Evolutionary conservation across 495 filamentous ascomycete species (phyloP).

Genomic region (Cryomyces minteri): DNA sequence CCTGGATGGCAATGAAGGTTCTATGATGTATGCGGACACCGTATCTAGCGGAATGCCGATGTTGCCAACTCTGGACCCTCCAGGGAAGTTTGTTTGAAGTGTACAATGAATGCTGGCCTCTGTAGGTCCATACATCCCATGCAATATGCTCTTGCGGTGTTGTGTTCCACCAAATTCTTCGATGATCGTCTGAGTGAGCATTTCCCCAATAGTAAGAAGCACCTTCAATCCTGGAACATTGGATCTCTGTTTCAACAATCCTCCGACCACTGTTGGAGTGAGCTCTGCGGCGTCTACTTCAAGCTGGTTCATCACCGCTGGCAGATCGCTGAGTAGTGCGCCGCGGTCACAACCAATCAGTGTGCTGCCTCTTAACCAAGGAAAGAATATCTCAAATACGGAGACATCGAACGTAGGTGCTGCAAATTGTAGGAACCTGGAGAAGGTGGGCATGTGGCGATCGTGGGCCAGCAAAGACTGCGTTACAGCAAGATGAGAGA

Average conservation of each 20-base stretch:
- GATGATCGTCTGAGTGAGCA: constrained; percentile 55
- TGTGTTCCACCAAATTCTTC: constrained; percentile 44
- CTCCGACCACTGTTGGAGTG: constrained; percentile 63
- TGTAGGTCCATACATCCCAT: constrained; percentile 79
- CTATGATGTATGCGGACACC: constrained; percentile 54
- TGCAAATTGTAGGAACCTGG: constrained; percentile 71
- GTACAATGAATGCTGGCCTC: constrained; percentile 71
- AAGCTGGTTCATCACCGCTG: constrained; percentile 38
- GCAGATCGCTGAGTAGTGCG: constrained; percentile 51
- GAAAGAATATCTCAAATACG: constrained; percentile 79
- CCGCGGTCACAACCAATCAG: constrained; percentile 47
- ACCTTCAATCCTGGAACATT: constrained; percentile 40
- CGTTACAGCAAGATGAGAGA: constrained; percentile 59
- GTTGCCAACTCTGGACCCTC: constrained; percentile 34
- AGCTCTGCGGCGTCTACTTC: constrained; percentile 65
- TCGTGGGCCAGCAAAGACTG: constrained; percentile 66
- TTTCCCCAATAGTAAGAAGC: constrained; percentile 72
- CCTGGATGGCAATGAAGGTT: constrained; percentile 6
- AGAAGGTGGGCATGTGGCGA: constrained; percentile 48
- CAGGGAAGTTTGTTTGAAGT: constrained; percentile 26
- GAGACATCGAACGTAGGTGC: constrained; percentile 79
- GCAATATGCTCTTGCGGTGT: constrained; percentile 32
- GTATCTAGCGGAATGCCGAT: constrained; percentile 60
- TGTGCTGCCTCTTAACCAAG: constrained; percentile 47
- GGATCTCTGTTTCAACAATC: constrained; percentile 37